A percentile compares a stretch with the other conserved stretches of the same genome.
phyloP scores from a whole-genome alignment of 176 grass and related monocot genomes.

The Avena insularis region DNA sequence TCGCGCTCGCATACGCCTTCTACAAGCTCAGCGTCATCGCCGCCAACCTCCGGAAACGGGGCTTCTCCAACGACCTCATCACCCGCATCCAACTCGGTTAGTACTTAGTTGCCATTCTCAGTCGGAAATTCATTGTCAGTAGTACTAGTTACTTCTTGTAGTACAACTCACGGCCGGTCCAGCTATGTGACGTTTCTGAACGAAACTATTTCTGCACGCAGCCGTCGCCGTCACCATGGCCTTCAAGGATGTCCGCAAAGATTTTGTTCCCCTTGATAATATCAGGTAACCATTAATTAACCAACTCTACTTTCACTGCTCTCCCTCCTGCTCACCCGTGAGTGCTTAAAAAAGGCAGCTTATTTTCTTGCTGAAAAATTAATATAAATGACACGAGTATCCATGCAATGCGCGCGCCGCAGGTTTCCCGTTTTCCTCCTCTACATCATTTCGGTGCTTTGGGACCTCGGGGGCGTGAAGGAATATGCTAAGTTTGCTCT shows the following conservation, averaged over 20 bases:
- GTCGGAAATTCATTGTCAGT: not conserved
- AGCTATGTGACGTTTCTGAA: not conserved
- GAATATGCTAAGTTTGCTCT: not conserved
- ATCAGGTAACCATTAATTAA: not conserved
- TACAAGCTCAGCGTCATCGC: slow-evolving; percentile 33
- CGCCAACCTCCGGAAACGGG: not conserved
- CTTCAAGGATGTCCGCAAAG: not conserved
- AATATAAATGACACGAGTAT: not conserved
- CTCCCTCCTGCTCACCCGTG: too few species aligned
- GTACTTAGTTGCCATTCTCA: not conserved
- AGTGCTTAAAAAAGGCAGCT: too few species aligned
- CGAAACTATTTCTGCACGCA: not conserved
- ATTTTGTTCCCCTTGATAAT: not conserved
- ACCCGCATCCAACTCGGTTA: not conserved
- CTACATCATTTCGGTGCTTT: not conserved
- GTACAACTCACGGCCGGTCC: too few species aligned
- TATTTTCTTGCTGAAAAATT: too few species aligned
- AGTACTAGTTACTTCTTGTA: too few species aligned
- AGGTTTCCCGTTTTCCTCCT: not conserved
- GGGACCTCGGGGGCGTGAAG: not conserved
- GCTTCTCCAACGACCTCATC: slow-evolving; percentile 18
- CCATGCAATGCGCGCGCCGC: not conserved
- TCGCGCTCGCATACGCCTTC: not conserved
- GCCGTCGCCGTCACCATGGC: not conserved
- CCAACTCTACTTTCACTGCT: too few species aligned